Evolutionary conservation across 2,329 filamentous ascomycete species (phyloP), one percentile per base, ranked within the genome.

Genomic region (Penicillium sp.): DNA sequence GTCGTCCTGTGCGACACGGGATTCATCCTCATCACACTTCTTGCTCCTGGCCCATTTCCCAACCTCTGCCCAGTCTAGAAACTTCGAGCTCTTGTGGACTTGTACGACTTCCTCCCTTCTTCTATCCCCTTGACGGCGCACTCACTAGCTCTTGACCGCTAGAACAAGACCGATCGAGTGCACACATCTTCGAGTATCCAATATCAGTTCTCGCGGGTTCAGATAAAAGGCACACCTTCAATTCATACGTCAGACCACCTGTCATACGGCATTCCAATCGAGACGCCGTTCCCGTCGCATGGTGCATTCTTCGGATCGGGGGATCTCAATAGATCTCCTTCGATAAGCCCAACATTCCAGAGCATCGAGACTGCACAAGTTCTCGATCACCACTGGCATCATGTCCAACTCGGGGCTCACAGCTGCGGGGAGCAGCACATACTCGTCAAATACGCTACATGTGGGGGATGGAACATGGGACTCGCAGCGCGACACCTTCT

Each of bases 401-500:
- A 68, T 67, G 64, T 47, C 56, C 18, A 57, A 62, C 51, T 58
- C 60, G 16, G 61, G 58, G 19, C 70, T 82, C 11, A 73, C 79
- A 33, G 69, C 77, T 21, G 70, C 80, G 3, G 80, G 80, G 52
- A 79, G 75, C 64, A 80, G 77, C 58, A 75, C 73, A 21, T 84
- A 84, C 63, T 65, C 73, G 28, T 82, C 79, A 31, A 71, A 76
- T 60, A 79, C 77, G 28, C 70, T 84, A 65, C 73, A 76, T 57
- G 80, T 84, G 34, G 80, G 80, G 34, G 80, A 84, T 64, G 80
- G 80, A 27, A 84, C 80, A 49, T 84, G 80, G 80, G 78, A 83
- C 50, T 72, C 71, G 20, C 64, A 71, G 47, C 71, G 78, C 47
- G 79, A 84, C 54, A 79, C 74, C 8, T 84, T 84, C 56, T 69